Conservation (phyloP, 768 basidiomycete genomes). For the Sporobolomyces pararoseus region DNA sequence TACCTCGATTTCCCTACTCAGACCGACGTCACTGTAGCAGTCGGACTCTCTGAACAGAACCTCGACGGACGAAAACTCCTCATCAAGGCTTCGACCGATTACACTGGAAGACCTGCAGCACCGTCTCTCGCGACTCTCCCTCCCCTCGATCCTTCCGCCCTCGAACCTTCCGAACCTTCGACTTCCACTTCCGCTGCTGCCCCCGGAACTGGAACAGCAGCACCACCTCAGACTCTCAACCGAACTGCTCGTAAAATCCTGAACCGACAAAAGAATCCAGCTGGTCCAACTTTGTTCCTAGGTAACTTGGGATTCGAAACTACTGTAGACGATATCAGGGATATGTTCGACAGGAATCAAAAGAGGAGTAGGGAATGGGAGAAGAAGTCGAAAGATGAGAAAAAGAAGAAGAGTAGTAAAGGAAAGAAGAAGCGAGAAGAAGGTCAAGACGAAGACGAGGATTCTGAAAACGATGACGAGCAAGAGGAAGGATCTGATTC, state of each 20-base stretch:
- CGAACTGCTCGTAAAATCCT: slow-evolving; percentile 62
- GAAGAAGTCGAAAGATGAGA: slow-evolving; percentile 46
- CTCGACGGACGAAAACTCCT: slow-evolving; percentile 80
- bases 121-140: slow-evolving; percentile 12
- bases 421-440: slow-evolving; percentile 44
- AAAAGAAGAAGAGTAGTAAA: slow-evolving; percentile 10
- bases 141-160: slow-evolving; percentile 51
- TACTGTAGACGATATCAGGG: slow-evolving; percentile 63
- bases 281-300: slow-evolving; percentile 80
- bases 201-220: slow-evolving; percentile 47
- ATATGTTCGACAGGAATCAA: slow-evolving; percentile 69
- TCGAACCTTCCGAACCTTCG: slow-evolving; percentile 54
- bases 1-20: slow-evolving; percentile 86
- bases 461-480: slow-evolving; percentile 44
- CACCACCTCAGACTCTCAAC: slow-evolving; percentile 45
- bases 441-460: slow-evolving; percentile 37
- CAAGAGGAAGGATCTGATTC: slow-evolving; percentile 36
- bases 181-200: slow-evolving; percentile 48
- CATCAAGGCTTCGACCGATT: slow-evolving; percentile 78
- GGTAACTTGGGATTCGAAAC: slow-evolving; percentile 91
- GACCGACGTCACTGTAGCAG: slow-evolving; percentile 70
- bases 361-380: slow-evolving; percentile 43
- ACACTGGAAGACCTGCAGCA: slow-evolving; percentile 40
- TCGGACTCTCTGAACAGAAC: slow-evolving; percentile 72
- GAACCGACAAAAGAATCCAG: slow-evolving; percentile 70